phyloP scores from a whole-genome alignment of 169 alveolate genomes.

The Eimeria tenella region DNA sequence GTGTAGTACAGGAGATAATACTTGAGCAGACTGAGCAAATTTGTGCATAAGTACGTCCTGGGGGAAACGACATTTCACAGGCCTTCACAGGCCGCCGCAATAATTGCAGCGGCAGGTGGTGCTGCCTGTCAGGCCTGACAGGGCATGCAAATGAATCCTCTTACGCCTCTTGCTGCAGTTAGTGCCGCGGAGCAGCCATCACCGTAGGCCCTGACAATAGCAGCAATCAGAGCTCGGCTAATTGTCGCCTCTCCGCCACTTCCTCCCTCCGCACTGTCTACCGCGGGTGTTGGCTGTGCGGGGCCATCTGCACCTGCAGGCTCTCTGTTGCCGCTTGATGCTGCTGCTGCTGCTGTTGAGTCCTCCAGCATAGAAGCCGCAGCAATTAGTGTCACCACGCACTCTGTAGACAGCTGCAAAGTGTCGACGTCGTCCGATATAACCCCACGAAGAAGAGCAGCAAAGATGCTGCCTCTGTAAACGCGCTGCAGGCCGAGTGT shows the following conservation, averaged over 20 bases:
- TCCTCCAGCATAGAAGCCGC: slow-evolving; percentile 55
- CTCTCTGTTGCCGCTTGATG: slow-evolving; percentile 5
- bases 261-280: not conserved
- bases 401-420: slow-evolving; percentile 43
- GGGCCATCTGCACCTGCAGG: not conserved
- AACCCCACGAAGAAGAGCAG: slow-evolving; percentile 44
- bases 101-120: not conserved
- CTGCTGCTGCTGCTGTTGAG: slow-evolving; percentile 42
- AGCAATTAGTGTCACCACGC: slow-evolving; percentile 45
- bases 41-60: too few relatives aligned
- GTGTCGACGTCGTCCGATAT: slow-evolving; percentile 22
- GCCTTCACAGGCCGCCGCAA: slow-evolving; percentile 10
- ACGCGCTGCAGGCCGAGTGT: slow-evolving; percentile 37
- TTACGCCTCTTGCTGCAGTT: slow-evolving; percentile 61
- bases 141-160: not conserved
- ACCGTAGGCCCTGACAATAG: slow-evolving; percentile 45
- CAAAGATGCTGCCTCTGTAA: not conserved
- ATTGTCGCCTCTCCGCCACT: not conserved
- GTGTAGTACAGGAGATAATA: not conserved
- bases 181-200: slow-evolving; percentile 52
- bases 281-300: not conserved
- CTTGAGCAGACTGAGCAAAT: too few relatives aligned
- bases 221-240: not conserved
- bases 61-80: not conserved
- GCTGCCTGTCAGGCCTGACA: not conserved